These are phyloP conservation scores for Stenogyne calaminthoides DNA, from an alignment of 305 asterid genomes.

Conservation along the genomic window DNA sequence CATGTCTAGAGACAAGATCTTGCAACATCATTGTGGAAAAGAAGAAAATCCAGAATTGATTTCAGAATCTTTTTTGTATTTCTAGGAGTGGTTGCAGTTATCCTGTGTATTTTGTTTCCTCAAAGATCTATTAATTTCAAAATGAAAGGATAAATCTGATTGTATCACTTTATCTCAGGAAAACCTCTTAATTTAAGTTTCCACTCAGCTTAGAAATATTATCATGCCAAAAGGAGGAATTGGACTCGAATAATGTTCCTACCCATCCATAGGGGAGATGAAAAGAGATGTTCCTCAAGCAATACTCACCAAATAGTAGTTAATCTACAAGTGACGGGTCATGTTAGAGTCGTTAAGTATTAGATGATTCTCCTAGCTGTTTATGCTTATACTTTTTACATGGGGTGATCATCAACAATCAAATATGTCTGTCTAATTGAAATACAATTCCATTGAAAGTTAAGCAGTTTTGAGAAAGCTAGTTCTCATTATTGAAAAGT, in stretches of 20 bases:
- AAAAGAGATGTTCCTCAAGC: neutral
- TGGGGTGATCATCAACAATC: conserved; percentile 3
- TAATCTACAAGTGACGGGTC: neutral
- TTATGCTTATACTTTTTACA: neutral
- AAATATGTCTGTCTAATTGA: neutral
- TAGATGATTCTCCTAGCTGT: conserved; percentile 2
- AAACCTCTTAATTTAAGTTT: neutral
- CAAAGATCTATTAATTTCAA: neutral
- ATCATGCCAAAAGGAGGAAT: neutral
- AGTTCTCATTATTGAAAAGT: neutral
- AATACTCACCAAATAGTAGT: neutral
- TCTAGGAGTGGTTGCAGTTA: neutral
- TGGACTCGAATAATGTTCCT: neutral
- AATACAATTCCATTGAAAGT: conserved; percentile 8
- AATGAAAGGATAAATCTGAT: neutral
- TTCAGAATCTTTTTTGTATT: neutral
- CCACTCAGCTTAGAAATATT: neutral
- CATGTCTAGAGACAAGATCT: conserved; percentile 5
- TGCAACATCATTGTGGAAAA: neutral
- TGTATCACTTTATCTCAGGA: neutral
- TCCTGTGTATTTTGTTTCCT: conserved; percentile 4
- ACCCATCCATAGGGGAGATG: neutral
- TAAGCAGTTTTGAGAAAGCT: neutral
- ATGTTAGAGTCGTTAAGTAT: neutral
- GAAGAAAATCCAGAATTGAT: neutral